These are phyloP conservation scores for Cytospora piceicola DNA, from an alignment of 2,329 filamentous ascomycete genomes.

Conservation along the genomic window DNA sequence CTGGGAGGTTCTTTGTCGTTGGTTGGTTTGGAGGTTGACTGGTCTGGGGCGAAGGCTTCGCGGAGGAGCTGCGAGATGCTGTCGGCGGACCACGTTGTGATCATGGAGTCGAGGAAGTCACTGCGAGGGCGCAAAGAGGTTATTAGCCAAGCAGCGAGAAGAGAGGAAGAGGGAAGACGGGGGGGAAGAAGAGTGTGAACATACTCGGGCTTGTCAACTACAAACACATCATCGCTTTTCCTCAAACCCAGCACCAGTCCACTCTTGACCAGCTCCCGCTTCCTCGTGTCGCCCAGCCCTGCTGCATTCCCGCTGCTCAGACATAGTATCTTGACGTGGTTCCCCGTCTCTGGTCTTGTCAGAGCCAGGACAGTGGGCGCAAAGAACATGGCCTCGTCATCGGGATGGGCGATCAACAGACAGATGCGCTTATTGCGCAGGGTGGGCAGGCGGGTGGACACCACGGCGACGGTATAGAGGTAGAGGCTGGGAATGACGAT, in stretches of 20 bases:
- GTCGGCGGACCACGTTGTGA: conserved; percentile 70
- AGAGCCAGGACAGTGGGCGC: conserved; percentile 85
- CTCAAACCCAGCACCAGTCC: conserved; percentile 76
- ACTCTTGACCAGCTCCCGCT: conserved; percentile 81
- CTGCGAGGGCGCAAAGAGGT: conserved; percentile 35
- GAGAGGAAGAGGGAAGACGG: conserved; percentile 12
- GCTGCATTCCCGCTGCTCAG: conserved; percentile 88
- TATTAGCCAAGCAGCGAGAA: conserved; percentile 9
- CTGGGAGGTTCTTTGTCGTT: conserved; percentile 42
- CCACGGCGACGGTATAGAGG: conserved; percentile 53
- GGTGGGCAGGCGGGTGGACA: conserved; percentile 61
- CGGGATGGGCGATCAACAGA: conserved; percentile 92
- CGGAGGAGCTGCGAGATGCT: conserved; percentile 73
- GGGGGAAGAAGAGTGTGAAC: conserved; percentile 35
- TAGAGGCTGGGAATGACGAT: conserved; percentile 55
- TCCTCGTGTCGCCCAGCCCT: conserved; percentile 80
- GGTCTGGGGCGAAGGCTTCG: conserved; percentile 72
- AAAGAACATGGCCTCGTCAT: conserved; percentile 99
- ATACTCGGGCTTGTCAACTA: conserved; percentile 74
- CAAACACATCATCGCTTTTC: conserved; percentile 76
- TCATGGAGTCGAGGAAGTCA: conserved; percentile 91
- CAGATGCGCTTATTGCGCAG: conserved; percentile 84
- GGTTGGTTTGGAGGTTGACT: conserved; percentile 40
- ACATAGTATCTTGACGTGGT: conserved; percentile 93
- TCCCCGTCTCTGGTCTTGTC: conserved; percentile 76